Evolutionary conservation across 805 yeast species (phyloP).

Genomic region (Saccharomycopsis oosterbeekiorum): DNA sequence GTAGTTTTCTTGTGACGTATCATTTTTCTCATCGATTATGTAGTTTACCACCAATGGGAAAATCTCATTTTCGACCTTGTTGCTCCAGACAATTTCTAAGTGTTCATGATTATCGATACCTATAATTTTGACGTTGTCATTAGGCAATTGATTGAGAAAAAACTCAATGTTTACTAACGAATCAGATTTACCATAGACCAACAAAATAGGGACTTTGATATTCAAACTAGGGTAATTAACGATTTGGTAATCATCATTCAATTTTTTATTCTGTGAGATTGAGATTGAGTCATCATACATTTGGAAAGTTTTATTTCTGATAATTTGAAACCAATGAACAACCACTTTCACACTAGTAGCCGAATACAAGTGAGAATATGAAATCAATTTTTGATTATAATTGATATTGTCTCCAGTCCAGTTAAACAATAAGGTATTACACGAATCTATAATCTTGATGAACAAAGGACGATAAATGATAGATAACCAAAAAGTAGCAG

Average conservation of each 20-base stretch:
- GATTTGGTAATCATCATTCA: slow-evolving; percentile 32
- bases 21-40: not conserved
- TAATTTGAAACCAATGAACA: slow-evolving; percentile 95
- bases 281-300: slow-evolving; percentile 62
- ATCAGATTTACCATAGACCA: slow-evolving; percentile 74
- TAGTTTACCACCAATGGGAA: slow-evolving; percentile 31
- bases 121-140: slow-evolving; percentile 34
- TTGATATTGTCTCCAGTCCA: slow-evolving; percentile 74
- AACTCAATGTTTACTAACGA: slow-evolving; percentile 79
- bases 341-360: slow-evolving; percentile 86
- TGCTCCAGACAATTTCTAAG: slow-evolving; percentile 84
- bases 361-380: slow-evolving; percentile 81
- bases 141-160: slow-evolving; percentile 62
- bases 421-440: slow-evolving; percentile 59
- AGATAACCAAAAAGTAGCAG: slow-evolving; percentile 64
- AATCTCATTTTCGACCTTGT: slow-evolving; percentile 42
- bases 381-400: slow-evolving; percentile 61
- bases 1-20: not conserved
- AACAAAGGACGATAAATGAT: slow-evolving; percentile 71
- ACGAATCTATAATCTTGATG: slow-evolving; percentile 58
- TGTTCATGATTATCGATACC: slow-evolving; percentile 75
- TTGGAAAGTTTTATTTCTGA: slow-evolving; percentile 66
- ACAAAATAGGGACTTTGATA: slow-evolving; percentile 59
- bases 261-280: slow-evolving; percentile 9
- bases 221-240: slow-evolving; percentile 57